Evolutionary conservation across 1,139 yeast species (phyloP), one percentile per base, ranked within the genome.

Genomic region (Pichia sp.): DNA sequence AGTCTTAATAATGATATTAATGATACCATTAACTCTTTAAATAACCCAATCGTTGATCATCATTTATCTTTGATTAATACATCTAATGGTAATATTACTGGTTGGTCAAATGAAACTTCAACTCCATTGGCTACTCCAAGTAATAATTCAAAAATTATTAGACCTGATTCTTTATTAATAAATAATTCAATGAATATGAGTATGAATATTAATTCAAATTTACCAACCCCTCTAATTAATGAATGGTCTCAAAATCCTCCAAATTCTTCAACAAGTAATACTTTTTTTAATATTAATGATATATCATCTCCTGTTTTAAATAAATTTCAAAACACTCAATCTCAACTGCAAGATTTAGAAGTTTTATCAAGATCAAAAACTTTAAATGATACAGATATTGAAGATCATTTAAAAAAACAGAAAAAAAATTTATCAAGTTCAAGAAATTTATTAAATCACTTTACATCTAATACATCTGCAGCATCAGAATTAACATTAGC

Each of bases 401-500:
- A 11, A 16, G 18, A 28, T 10, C 31, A 16, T 11, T 10, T 18
- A 28, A 21, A 28, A 18, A 28, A 28, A 6, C 11, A 10, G 7
- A 45, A 44, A 29, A 45, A 44, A 29, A 35, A 23, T 19, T 34
- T 42, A 15, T 36, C 52, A 35, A 46, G 52, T 19, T 46, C 62
- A 33, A 41, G 53, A 25, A 47, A 33, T 14, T 13, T 15, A 13
- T 7, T 25, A 6, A 20, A 5, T 20, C n/a, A 13, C 4, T 20
- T 49, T 42, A 29, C 29, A 14, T 15, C 38, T 20, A 28, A 20
- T 8, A 14, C 36, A 15, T 25, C 22, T 20, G 10, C 31, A 21
- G 11, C 37, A 26, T n/a, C 32, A 35, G 5, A 26, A 35, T 40
- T 36, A 34, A 24, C 41, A 18, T 24, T 43, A 21, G 40, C 50